phyloP scores from a whole-genome alignment of 371 early-diverging fungal genomes.

The Mucor plumbeus region DNA sequence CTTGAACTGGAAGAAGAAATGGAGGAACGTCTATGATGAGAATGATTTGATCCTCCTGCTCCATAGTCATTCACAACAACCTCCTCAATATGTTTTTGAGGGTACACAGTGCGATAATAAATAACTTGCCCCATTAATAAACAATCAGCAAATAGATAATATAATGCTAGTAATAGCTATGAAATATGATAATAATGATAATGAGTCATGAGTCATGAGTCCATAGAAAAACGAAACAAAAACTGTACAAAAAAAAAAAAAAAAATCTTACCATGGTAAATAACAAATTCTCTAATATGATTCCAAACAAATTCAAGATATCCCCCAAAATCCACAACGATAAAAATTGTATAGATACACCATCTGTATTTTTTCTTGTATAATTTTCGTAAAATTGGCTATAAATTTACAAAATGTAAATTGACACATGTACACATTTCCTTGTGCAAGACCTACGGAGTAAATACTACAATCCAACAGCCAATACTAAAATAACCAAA shows the following conservation, averaged over 20 bases:
- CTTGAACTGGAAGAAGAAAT: conserved; percentile 1
- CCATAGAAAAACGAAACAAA: not conserved
- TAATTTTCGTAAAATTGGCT: conserved; percentile 74
- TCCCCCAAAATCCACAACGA: conserved; percentile 86
- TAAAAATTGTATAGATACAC: conserved; percentile 72
- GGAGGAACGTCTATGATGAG: not conserved
- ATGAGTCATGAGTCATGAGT: conserved; percentile 16
- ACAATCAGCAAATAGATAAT: conserved; percentile 56
- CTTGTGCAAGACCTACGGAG: conserved; percentile 60
- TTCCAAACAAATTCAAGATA: conserved; percentile 78
- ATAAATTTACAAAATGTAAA: not conserved
- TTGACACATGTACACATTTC: not conserved
- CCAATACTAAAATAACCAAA: conserved; percentile 61
- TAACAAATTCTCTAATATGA: conserved; percentile 71
- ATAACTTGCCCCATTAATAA: conserved; percentile 59
- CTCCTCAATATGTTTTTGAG: conserved; percentile 21
- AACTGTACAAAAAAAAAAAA: not conserved
- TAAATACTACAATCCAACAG: conserved; percentile 73
- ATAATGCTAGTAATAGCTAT: conserved; percentile 52
- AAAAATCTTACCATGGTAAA: conserved; percentile 63
- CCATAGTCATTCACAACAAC: conserved; percentile 15
- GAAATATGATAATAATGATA: not conserved
- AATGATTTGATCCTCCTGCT: not conserved
- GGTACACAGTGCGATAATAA: conserved; percentile 53
- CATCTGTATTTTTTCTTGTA: conserved; percentile 62